Evolutionary conservation across 31 red algal genomes (phyloP).

Genomic region (Endocladia muricata): DNA sequence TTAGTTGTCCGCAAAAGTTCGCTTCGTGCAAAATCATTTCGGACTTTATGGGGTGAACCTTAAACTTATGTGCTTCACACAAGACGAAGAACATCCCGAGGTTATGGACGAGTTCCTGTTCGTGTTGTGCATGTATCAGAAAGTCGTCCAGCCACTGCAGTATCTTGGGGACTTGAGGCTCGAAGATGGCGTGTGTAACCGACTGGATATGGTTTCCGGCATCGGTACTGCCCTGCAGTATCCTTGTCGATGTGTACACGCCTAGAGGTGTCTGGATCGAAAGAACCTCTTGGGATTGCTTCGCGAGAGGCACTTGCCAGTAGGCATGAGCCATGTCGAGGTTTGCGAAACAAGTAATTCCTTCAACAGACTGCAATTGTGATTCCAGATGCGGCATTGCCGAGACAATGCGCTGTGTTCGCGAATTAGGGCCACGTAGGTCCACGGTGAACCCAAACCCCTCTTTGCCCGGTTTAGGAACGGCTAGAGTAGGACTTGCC

Average conservation of each 20-base stretch:
- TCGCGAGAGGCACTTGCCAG: too few relatives aligned
- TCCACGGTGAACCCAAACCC: neutral
- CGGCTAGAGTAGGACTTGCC: constrained; percentile 3
- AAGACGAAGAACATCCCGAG: neutral
- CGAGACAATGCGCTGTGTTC: neutral
- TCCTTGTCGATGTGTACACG: too few relatives aligned
- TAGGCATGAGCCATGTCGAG: too few relatives aligned
- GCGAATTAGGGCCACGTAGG: neutral
- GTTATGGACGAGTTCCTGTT: constrained; percentile 1
- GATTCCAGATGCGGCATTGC: too few relatives aligned
- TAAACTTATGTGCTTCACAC: neutral
- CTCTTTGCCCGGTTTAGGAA: neutral
- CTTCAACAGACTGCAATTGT: neutral
- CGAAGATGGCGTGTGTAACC: neutral
- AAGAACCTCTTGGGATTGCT: neutral
- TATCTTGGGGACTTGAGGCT: neutral
- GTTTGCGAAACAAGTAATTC: constrained; percentile 1
- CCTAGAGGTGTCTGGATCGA: neutral
- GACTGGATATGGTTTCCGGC: too few relatives aligned
- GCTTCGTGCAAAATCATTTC: neutral
- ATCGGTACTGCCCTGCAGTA: too few relatives aligned
- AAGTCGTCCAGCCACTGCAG: neutral
- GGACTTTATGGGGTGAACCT: neutral
- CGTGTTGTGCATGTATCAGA: neutral
- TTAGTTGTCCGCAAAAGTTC: neutral